A percentile compares a stretch with the other conserved stretches of the same genome.
These are phyloP conservation scores for Inonotus hispidus DNA, from an alignment of 1,284 basidiomycete genomes.

Conservation along the genomic window DNA sequence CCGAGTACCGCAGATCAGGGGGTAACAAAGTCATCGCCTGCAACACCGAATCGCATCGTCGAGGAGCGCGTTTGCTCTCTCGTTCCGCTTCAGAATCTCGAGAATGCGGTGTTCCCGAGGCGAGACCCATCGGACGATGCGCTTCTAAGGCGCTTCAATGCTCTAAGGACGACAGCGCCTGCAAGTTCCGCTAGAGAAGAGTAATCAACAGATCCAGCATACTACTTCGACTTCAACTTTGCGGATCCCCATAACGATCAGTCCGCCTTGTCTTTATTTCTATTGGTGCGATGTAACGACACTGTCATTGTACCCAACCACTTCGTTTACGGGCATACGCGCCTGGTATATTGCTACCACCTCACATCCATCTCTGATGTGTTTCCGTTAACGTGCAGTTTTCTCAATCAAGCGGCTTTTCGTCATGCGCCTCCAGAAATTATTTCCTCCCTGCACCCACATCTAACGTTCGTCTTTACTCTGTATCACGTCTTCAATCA, in stretches of 20 bases:
- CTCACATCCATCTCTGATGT: too few relatives aligned
- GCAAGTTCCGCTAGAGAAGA: not conserved
- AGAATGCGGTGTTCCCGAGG: conserved; percentile 12
- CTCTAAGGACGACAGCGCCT: conserved; percentile 4
- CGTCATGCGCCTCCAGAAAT: not conserved
- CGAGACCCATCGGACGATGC: conserved; percentile 17
- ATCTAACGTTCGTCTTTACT: not conserved
- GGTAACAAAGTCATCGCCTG: not conserved
- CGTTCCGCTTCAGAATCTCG: conserved; percentile 15
- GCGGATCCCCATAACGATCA: not conserved
- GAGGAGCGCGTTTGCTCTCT: conserved; percentile 5
- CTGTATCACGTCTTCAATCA: not conserved
- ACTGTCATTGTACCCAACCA: too few relatives aligned
- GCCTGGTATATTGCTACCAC: too few relatives aligned
- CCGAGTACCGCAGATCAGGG: not conserved
- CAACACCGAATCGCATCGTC: not conserved
- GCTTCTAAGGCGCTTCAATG: conserved; percentile 10
- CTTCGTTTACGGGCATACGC: too few relatives aligned
- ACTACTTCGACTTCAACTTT: not conserved
- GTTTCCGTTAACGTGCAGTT: too few relatives aligned
- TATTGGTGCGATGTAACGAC: not conserved
- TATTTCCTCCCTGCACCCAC: too few relatives aligned
- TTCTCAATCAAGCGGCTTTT: too few relatives aligned
- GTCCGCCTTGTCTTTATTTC: not conserved
- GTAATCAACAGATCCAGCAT: not conserved